Base-by-base conservation (phyloP, 768 basidiomycete genomes). In the Austroboletus festivus region DNA sequence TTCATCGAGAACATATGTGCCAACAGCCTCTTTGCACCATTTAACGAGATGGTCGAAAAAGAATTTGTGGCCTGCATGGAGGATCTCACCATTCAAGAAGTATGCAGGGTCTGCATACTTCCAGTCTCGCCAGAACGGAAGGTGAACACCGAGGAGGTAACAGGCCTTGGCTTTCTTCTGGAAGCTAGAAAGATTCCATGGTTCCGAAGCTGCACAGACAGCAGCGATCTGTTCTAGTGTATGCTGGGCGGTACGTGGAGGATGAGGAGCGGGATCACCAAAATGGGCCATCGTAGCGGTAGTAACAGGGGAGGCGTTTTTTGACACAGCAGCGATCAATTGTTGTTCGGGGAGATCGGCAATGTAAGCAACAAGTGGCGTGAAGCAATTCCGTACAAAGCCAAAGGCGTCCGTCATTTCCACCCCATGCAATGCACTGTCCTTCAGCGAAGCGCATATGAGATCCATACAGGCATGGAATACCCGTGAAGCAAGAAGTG, bases 131-230 rank as follows among this genome's bases (percentile, higher is more conserved):
- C 45, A 54, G 24, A 44, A 54, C 2, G 37, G 48, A 0, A 16
- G 4, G 6, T 50, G 42, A 12, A 54, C 22, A 2, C 48, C 38
- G n/a, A 44, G 31, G 1, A 53, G 24, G 1, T 37, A 28, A 0
- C 21, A 0, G 0, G 1, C 8, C 13, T 52, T 45, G 0, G 24
- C 30, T 1, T 11, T 13, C 18, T 48, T 23, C 16, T 59, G 51
- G 53, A 68, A 73, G 0, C 33, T 39, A 5, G 49, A 34, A 11
- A 73, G 15, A 18, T 68, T 49, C 61, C 57, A 60, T n/a, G 65
- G 63, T 45, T 67, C 40, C 1, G 48, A 38, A 4, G 9, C 40
- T 6, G 19, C 18, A 34, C 11, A 33, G 20, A 40, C 16, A 1
- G 37, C 1, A 5, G 26, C 20, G 1, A 60, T 38, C 0, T 16